Conservation (phyloP, 371 early-diverging fungal species). For the Mortierella polycephala region DNA sequence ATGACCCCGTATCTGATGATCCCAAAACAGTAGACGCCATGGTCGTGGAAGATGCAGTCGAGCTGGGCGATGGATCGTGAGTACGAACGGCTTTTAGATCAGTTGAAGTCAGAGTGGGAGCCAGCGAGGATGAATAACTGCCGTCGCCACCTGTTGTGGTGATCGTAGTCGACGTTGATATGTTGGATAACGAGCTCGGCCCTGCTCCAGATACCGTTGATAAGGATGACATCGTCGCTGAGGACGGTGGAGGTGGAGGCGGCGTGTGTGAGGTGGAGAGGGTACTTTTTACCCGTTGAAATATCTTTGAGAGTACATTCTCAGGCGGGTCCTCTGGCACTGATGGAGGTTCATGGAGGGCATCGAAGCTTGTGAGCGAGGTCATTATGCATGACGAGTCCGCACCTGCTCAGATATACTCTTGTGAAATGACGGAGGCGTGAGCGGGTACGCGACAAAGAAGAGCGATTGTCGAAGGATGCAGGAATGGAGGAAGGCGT, state of each 20-base stretch:
- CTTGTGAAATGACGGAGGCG: neutral
- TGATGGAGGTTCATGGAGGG: conserved; percentile 44
- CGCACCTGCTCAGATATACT: neutral
- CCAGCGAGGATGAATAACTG: neutral
- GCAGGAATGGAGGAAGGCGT: neutral
- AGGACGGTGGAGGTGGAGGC: conserved; percentile 1
- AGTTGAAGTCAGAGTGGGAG: neutral
- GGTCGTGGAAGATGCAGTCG: conserved; percentile 6
- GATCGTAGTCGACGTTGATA: neutral
- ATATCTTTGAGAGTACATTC: conserved; percentile 69
- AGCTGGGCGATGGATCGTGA: conserved; percentile 1
- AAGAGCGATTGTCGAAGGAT: neutral
- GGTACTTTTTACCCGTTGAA: conserved; percentile 67
- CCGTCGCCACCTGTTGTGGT: neutral
- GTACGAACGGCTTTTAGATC: conserved; percentile 1
- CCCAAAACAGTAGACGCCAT: neutral
- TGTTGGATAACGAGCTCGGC: too few species aligned
- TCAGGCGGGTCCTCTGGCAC: conserved; percentile 59
- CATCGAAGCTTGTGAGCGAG: conserved; percentile 47
- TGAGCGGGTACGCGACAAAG: neutral
- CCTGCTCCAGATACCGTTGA: too few species aligned
- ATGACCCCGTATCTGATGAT: conserved; percentile 26
- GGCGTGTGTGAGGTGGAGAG: conserved; percentile 38
- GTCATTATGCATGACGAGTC: conserved; percentile 17
- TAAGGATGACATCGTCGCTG: neutral